A percentile compares a stretch with the other conserved stretches of the same genome.
Evolutionary conservation across 2,329 filamentous ascomycete genomes (phyloP).

Genomic region (Atkinsonella hypoxylon): DNA sequence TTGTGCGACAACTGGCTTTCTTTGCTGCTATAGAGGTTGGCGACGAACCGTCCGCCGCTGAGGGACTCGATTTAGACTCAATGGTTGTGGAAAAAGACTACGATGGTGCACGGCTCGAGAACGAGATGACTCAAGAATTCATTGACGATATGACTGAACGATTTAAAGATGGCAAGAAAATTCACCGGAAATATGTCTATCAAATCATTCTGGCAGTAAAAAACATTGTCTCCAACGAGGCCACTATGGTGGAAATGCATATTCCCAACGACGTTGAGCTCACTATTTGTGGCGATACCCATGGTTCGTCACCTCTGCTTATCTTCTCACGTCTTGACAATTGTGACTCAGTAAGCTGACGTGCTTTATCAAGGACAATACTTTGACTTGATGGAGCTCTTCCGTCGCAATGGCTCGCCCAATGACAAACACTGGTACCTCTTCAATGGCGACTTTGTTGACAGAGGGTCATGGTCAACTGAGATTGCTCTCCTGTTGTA

Average conservation of each 20-base stretch:
- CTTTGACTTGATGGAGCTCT: slow-evolving; percentile 94
- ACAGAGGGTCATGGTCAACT: slow-evolving; percentile 95
- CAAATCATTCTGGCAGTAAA: slow-evolving; percentile 87
- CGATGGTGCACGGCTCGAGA: slow-evolving; percentile 67
- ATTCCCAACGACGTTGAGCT: slow-evolving; percentile 66
- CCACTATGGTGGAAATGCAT: slow-evolving; percentile 92
- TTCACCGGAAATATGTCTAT: slow-evolving; percentile 94
- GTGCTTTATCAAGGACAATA: slow-evolving; percentile 60
- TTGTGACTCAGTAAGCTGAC: neutral
- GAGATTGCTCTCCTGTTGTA: slow-evolving; percentile 91
- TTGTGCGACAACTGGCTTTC: slow-evolving; percentile 85
- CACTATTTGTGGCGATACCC: slow-evolving; percentile 95
- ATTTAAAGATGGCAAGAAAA: slow-evolving; percentile 91
- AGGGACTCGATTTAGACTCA: slow-evolving; percentile 76
- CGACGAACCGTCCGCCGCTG: slow-evolving; percentile 84
- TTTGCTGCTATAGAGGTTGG: slow-evolving; percentile 88
- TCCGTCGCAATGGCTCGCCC: slow-evolving; percentile 79
- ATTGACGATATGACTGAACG: slow-evolving; percentile 94
- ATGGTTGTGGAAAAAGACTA: slow-evolving; percentile 77
- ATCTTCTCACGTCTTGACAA: neutral
- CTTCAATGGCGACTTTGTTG: slow-evolving; percentile 98
- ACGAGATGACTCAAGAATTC: slow-evolving; percentile 90
- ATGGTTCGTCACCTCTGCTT: slow-evolving; percentile 47
- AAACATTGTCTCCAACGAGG: slow-evolving; percentile 80
- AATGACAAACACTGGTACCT: slow-evolving; percentile 83